A percentile compares a stretch with the other conserved stretches of the same genome.
phyloP scores from a whole-genome alignment of 192 early-diverging fungal genomes.

The Kickxella alabastrina region DNA sequence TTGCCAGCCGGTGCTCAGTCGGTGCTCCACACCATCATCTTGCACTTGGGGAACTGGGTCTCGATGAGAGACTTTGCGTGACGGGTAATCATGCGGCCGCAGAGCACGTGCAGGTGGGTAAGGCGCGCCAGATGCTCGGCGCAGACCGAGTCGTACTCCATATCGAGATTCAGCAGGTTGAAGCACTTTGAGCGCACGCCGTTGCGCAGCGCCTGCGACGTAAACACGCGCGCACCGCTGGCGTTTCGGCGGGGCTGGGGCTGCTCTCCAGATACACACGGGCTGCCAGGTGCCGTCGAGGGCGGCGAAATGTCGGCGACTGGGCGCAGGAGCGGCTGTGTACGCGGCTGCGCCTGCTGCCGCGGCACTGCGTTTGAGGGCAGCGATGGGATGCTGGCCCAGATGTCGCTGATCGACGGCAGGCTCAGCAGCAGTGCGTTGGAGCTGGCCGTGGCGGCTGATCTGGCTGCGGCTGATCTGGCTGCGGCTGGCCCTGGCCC shows the following conservation, averaged over 20 bases:
- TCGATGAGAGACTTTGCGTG: conserved; percentile 50
- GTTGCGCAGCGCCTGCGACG: conserved; percentile 37
- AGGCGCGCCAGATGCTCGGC: conserved; percentile 44
- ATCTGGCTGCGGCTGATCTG: background rate
- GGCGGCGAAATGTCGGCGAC: conserved; percentile 11
- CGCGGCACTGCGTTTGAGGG: conserved; percentile 24
- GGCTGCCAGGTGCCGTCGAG: conserved; percentile 35
- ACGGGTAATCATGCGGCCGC: conserved; percentile 45
- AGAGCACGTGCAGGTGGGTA: conserved; percentile 35
- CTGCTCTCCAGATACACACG: conserved; percentile 7
- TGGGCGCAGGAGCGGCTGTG: conserved; percentile 4
- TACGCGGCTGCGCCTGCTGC: background rate
- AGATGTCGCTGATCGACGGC: conserved; percentile 31
- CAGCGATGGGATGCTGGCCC: conserved; percentile 40
- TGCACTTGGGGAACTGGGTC: conserved; percentile 49
- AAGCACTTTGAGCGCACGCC: conserved; percentile 45
- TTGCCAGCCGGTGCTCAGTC: too few species aligned
- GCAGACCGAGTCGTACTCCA: conserved; percentile 50
- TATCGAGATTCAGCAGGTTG: conserved; percentile 49
- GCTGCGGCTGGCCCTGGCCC: background rate
- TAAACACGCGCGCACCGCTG: conserved; percentile 28
- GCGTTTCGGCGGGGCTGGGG: conserved; percentile 7
- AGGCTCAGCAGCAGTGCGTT: conserved; percentile 16
- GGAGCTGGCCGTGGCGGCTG: background rate
- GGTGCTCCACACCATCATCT: conserved; percentile 52